Base-by-base conservation (phyloP, 148 eudicot genomes). In the Rhododendron ovatum region DNA sequence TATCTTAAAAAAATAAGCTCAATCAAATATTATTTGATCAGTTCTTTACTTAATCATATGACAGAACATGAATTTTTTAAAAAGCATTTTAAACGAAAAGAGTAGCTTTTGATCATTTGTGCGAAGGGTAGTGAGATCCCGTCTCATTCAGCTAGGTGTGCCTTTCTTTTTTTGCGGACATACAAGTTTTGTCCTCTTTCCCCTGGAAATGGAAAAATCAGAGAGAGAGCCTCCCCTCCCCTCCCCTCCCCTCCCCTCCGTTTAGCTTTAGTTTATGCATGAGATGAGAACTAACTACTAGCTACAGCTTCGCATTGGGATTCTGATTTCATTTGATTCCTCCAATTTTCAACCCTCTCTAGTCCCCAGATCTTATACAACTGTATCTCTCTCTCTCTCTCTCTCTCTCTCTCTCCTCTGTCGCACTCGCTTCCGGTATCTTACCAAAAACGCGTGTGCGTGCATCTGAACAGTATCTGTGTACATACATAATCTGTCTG, bases 371-470 rank as follows among this genome's bases (percentile, higher is more conserved):
- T 75, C 79, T 75, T 73, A 65, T 30, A 30, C 78, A 73, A 73
- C 78, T 71, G 77, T 71, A 71, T 3, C 43, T 53, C 80, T 63
- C 48, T 81, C 51, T 67, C 87, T 81, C 41, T 67, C 85, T 67
- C 82, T 30, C 75, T 81, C 43, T 55, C 73, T 28, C 82, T 41
- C 81, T 24, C 87, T 8, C 82, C 43, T 28, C 71, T 81, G 47
- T 84, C 88, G 45, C 86, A 24, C 80, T 86, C 41, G 20, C 67
- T 18, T 53, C n/a, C n/a, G 83, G 37, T 81, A 13, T 53, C 83
- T 55, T 10, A 15, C 61, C 63, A 26, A 55, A 67, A 51, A 39
- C 82, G 82, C 30, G 82, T 35, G 83, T 35, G 45, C 8, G 20
- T 69, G 4, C 67, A 43, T 82, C 41, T 41, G 26, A 59, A 59